phyloP scores from a whole-genome alignment of 1,139 yeast species.

The Suhomyces yuchorum region DNA sequence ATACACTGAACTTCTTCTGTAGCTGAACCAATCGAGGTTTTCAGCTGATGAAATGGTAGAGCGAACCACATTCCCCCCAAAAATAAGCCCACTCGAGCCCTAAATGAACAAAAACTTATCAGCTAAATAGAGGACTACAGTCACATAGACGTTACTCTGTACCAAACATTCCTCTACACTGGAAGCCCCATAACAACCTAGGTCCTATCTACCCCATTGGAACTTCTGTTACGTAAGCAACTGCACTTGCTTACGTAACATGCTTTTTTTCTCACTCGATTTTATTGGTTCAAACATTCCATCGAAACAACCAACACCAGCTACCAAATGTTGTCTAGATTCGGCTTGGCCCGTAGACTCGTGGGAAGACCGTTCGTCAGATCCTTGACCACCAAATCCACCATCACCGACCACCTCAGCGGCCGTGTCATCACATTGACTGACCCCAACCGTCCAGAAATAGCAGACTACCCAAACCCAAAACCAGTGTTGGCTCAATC shows the following conservation, averaged over 20 bases:
- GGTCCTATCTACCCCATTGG: neutral
- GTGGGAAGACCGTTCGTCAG: conserved; percentile 23
- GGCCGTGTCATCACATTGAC: conserved; percentile 46
- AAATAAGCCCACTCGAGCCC: too few relatives aligned
- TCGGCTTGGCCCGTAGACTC: conserved; percentile 25
- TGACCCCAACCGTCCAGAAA: conserved; percentile 48
- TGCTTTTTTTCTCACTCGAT: conserved; percentile 15
- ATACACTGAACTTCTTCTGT: neutral
- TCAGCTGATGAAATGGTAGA: neutral
- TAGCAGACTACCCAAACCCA: conserved; percentile 48
- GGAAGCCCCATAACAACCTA: neutral
- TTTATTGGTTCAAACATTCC: conserved; percentile 25
- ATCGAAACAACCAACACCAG: conserved; percentile 6
- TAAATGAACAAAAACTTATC: neutral
- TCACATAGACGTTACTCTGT: neutral
- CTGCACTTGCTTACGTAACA: conserved; percentile 3
- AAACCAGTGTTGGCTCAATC: conserved; percentile 55
- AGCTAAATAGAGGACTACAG: neutral
- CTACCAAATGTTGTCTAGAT: conserved; percentile 30
- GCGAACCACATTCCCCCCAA: too few relatives aligned
- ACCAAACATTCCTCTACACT: neutral
- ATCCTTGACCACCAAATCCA: conserved; percentile 37
- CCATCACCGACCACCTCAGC: conserved; percentile 45
- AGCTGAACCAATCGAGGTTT: neutral
- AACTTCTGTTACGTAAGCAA: neutral